Evolutionary conservation across 768 basidiomycete species (phyloP).

Genomic region (Ramaria rubella): DNA sequence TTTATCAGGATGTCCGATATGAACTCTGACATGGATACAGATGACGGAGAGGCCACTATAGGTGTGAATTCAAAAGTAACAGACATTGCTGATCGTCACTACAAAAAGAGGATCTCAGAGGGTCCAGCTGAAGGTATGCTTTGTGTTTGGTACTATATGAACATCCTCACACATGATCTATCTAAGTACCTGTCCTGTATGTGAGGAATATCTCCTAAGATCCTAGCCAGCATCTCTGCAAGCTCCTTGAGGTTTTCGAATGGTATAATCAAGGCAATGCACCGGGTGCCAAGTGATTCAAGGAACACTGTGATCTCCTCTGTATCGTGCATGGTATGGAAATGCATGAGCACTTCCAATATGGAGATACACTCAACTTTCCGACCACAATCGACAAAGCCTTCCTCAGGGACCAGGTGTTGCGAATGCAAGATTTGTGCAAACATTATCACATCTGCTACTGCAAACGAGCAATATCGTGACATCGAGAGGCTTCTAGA

Average conservation of each 20-base stretch:
- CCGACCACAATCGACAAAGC: not conserved
- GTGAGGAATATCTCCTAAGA: not conserved
- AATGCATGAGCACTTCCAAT: not conserved
- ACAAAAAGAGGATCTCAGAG: no score
- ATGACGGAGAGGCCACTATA: no score
- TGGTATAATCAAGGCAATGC: not conserved
- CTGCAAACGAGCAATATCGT: not conserved
- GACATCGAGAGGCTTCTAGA: not conserved
- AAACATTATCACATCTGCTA: not conserved
- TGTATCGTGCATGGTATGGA: not conserved
- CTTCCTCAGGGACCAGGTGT: not conserved
- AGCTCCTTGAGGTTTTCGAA: not conserved
- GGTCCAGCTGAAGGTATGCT: no score
- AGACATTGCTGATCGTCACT: no score
- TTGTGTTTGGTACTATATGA: no score
- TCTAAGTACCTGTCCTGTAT: not conserved
- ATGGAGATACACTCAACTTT: not conserved
- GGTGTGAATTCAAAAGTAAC: no score
- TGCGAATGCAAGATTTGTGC: not conserved
- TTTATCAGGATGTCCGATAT: no score
- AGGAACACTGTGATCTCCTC: not conserved
- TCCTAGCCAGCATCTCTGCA: not conserved
- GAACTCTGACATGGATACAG: no score
- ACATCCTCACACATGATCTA: not conserved
- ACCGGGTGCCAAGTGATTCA: not conserved